These are phyloP conservation scores for Penicillium fimorum DNA, from an alignment of 495 filamentous ascomycete genomes.

Conservation along the genomic window DNA sequence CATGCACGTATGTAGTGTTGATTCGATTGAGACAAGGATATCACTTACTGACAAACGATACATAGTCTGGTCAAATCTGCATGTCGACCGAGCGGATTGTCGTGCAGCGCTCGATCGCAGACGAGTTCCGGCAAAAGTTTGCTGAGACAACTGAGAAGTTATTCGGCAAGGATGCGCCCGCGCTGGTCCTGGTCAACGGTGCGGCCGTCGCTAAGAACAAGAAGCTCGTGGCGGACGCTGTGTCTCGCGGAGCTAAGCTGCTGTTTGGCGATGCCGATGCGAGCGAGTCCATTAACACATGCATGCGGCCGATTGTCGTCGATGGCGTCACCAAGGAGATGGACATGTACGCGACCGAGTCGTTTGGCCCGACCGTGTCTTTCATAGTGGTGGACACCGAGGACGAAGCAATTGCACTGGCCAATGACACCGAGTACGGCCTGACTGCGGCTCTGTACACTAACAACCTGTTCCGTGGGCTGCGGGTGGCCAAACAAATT, in stretches of 20 bases:
- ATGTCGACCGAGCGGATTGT: conserved; percentile 90
- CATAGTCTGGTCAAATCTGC: conserved; percentile 76
- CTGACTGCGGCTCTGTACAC: conserved; percentile 50
- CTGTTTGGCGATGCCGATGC: conserved; percentile 56
- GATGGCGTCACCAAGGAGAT: conserved; percentile 70
- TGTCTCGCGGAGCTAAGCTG: conserved; percentile 66
- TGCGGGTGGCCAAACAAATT: conserved; percentile 48
- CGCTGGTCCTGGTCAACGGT: conserved; percentile 60
- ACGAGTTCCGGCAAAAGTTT: conserved; percentile 63
- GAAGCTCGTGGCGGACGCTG: conserved; percentile 62
- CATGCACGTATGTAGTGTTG: conserved; percentile 43
- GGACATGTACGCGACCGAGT: conserved; percentile 79
- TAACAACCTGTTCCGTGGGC: conserved; percentile 45
- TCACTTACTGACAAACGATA: background rate
- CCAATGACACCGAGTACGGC: conserved; percentile 55
- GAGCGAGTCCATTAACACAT: conserved; percentile 46
- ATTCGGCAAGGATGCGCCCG: conserved; percentile 49
- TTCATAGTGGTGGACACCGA: conserved; percentile 47
- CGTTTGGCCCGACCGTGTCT: conserved; percentile 78
- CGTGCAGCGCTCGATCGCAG: conserved; percentile 67
- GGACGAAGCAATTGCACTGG: conserved; percentile 47
- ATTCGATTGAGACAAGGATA: background rate
- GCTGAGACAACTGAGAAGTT: conserved; percentile 40
- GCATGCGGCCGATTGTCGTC: conserved; percentile 72
- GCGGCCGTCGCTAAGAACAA: conserved; percentile 66